Evolutionary conservation across 2,329 filamentous ascomycete species (phyloP).

Genomic region (Hypoxylon rubiginosum): DNA sequence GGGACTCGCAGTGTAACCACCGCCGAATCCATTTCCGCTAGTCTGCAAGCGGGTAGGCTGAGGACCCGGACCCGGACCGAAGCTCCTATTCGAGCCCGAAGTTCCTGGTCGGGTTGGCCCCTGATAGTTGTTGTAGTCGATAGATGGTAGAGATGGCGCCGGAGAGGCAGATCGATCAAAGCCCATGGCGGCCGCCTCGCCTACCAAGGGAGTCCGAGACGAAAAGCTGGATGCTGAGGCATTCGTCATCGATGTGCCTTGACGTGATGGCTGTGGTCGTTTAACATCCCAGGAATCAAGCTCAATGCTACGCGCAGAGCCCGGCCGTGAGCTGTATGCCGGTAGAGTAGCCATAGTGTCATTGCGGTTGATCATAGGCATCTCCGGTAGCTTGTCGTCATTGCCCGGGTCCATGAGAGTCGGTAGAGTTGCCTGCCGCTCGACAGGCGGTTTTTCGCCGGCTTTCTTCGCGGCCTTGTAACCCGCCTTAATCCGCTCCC

Average conservation of each 20-base stretch:
- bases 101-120: slow-evolving; percentile 55
- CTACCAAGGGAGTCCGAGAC: slow-evolving; percentile 73
- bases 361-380: slow-evolving; percentile 70
- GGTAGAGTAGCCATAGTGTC: slow-evolving; percentile 74
- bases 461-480: slow-evolving; percentile 65
- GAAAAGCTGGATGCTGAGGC: slow-evolving; percentile 72
- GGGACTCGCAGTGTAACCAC: slow-evolving; percentile 42
- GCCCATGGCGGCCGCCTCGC: slow-evolving; percentile 72
- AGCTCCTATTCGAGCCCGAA: slow-evolving; percentile 54
- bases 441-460: slow-evolving; percentile 64
- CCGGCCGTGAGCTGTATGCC: slow-evolving; percentile 71
- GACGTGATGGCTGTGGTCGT: slow-evolving; percentile 61
- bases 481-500: slow-evolving; percentile 67
- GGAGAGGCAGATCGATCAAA: slow-evolving; percentile 58
- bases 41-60: slow-evolving; percentile 45
- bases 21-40: slow-evolving; percentile 40
- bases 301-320: slow-evolving; percentile 66
- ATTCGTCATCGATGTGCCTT: slow-evolving; percentile 62
- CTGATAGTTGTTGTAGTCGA: slow-evolving; percentile 49
- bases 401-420: slow-evolving; percentile 64
- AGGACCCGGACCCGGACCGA: slow-evolving; percentile 45
- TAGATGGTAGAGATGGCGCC: slow-evolving; percentile 53
- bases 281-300: slow-evolving; percentile 66
- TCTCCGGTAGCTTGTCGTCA: slow-evolving; percentile 67
- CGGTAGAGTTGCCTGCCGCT: slow-evolving; percentile 77